Conservation (phyloP, 305 asterid species). For the Rubia peregrina region DNA sequence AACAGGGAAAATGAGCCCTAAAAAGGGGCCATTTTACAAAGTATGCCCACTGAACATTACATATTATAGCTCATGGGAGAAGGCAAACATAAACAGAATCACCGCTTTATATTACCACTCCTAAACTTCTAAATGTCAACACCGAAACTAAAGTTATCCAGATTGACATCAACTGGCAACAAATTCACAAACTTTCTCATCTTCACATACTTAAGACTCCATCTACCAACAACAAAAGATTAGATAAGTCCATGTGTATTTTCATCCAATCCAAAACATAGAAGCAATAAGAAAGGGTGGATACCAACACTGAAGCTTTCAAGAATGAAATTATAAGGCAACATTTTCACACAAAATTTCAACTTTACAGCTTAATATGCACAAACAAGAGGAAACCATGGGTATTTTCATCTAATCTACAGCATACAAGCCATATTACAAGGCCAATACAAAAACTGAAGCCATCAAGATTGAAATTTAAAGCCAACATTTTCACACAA, state of each 20-base stretch:
- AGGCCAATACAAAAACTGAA: neutral
- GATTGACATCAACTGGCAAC: no score
- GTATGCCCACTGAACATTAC: neutral
- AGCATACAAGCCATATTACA: no score
- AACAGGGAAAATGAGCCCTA: neutral
- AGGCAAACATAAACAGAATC: neutral
- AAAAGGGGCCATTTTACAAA: no score
- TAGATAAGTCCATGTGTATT: no score
- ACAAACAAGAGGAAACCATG: neutral
- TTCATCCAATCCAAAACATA: no score
- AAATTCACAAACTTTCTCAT: no score
- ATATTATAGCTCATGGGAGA: neutral
- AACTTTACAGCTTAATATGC: neutral
- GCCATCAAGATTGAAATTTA: neutral
- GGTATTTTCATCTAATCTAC: no score
- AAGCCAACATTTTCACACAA: neutral
- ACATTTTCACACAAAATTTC: neutral
- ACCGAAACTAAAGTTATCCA: no score
- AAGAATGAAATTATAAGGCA: conserved; percentile 2
- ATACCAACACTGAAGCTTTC: neutral
- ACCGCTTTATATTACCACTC: neutral
- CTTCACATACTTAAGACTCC: no score
- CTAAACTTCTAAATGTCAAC: no score
- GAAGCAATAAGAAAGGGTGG: neutral
- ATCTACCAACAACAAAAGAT: no score